phyloP scores from a whole-genome alignment of 257 asterid species.

The Nemophila menziesii region DNA sequence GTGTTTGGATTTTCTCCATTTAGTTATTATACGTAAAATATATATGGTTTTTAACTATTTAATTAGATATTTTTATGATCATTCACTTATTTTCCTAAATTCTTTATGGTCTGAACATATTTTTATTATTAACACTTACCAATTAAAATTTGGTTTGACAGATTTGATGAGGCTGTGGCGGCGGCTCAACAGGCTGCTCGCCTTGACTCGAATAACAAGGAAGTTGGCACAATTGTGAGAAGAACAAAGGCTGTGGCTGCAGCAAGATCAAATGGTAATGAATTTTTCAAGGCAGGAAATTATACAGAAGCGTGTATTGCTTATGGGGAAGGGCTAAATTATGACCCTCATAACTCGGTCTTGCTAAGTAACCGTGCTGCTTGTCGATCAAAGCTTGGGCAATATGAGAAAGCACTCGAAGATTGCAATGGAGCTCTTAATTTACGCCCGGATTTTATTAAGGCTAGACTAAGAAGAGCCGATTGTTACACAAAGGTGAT shows the following conservation, averaged over 20 bases:
- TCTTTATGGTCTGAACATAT: too few species aligned
- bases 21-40: too few species aligned
- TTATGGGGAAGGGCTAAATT: constrained; percentile 42
- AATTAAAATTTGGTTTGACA: constrained; percentile 5
- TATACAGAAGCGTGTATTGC: constrained; percentile 35
- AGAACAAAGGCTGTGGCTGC: constrained; percentile 29
- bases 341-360: constrained; percentile 34
- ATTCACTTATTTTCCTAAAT: too few species aligned
- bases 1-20: too few species aligned
- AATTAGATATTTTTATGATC: too few species aligned
- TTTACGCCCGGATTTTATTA: constrained; percentile 29
- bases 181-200: constrained; percentile 36
- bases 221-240: constrained; percentile 19
- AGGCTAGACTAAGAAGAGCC: constrained; percentile 45
- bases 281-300: constrained; percentile 28
- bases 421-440: constrained; percentile 42
- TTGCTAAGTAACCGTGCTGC: constrained; percentile 46
- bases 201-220: constrained; percentile 36
- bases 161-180: constrained; percentile 39
- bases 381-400: constrained; percentile 36
- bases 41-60: too few species aligned
- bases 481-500: constrained; percentile 43
- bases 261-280: constrained; percentile 42
- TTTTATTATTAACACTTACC: neutral
- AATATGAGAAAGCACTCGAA: constrained; percentile 32